Conservation (phyloP, 768 basidiomycete species). For the Tricholoma hemisulphureum region DNA sequence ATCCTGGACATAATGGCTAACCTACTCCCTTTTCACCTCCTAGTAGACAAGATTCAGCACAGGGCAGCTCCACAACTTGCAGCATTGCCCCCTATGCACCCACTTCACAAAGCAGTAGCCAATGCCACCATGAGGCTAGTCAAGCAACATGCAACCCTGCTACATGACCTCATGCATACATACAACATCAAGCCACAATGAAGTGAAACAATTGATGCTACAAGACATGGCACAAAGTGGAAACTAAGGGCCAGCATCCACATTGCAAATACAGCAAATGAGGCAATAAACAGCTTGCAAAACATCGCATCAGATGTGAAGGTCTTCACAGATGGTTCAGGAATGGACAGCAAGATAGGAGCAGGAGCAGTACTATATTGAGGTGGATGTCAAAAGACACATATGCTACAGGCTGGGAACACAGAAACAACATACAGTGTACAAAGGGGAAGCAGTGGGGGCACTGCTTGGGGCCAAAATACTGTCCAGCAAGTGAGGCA, state of each 20-base stretch:
- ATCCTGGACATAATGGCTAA: neutral
- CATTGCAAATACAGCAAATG: neutral
- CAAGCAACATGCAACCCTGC: neutral
- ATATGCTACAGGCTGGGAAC: conserved; percentile 9
- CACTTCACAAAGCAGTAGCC: neutral
- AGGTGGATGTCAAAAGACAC: neutral
- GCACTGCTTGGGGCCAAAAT: too few species aligned
- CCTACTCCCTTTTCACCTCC: neutral
- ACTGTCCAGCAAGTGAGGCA: conserved; percentile 12
- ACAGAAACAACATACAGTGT: conserved; percentile 11
- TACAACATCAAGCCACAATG: neutral
- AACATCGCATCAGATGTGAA: neutral
- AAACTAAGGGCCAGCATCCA: too few species aligned
- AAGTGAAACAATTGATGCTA: neutral
- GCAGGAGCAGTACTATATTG: conserved; percentile 19
- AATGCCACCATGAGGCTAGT: neutral
- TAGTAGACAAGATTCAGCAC: neutral
- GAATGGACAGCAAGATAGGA: conserved; percentile 14
- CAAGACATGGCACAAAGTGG: neutral
- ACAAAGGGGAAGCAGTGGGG: conserved; percentile 19
- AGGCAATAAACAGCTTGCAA: neutral
- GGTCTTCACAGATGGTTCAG: conserved; percentile 2
- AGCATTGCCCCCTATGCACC: neutral
- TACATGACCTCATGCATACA: neutral
- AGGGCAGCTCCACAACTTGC: neutral